Conservation (phyloP, 2,329 filamentous ascomycete species). For the Neonectria sp. region DNA sequence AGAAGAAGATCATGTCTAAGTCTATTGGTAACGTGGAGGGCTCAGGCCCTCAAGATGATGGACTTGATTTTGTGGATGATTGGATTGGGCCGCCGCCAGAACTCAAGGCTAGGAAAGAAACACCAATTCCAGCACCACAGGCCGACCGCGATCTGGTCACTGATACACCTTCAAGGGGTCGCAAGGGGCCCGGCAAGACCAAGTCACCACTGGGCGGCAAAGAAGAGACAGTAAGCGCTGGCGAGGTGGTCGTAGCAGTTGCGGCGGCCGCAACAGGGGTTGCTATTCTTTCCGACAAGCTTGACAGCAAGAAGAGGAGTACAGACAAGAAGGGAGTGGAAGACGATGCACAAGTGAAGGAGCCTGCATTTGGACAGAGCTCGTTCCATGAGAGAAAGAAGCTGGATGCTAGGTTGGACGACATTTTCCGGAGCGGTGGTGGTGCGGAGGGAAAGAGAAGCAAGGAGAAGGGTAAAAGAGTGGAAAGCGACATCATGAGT, state of each 20-base stretch:
- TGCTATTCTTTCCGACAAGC: slow-evolving; percentile 52
- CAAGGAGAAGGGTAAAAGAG: slow-evolving; percentile 6
- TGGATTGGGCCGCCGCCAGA: not conserved
- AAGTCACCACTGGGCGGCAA: slow-evolving; percentile 12
- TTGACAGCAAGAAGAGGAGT: slow-evolving; percentile 47
- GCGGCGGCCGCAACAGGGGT: slow-evolving; percentile 49
- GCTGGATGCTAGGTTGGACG: slow-evolving; percentile 23
- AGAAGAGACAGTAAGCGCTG: slow-evolving; percentile 24
- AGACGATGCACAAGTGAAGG: slow-evolving; percentile 34
- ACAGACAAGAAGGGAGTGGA: slow-evolving; percentile 46
- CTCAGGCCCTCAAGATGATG: not conserved
- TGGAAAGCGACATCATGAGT: not conserved
- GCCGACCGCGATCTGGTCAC: not conserved
- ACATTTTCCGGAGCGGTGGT: slow-evolving; percentile 50
- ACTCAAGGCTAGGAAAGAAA: not conserved
- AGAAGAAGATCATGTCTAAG: slow-evolving; percentile 32
- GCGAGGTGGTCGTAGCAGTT: slow-evolving; percentile 33
- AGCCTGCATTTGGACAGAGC: slow-evolving; percentile 6
- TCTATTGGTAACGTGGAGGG: not conserved
- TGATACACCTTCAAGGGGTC: slow-evolving; percentile 15
- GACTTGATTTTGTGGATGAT: not conserved
- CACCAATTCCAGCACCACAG: slow-evolving; percentile 5
- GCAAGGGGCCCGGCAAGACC: slow-evolving; percentile 11
- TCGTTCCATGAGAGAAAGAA: slow-evolving; percentile 24
- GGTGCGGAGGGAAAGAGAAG: slow-evolving; percentile 15